Percentiles rank a stretch among this genome's conserved stretches.
Evolutionary conservation across 2,329 filamentous ascomycete species (phyloP).

Genomic region (Tolypocladium inflatum): DNA sequence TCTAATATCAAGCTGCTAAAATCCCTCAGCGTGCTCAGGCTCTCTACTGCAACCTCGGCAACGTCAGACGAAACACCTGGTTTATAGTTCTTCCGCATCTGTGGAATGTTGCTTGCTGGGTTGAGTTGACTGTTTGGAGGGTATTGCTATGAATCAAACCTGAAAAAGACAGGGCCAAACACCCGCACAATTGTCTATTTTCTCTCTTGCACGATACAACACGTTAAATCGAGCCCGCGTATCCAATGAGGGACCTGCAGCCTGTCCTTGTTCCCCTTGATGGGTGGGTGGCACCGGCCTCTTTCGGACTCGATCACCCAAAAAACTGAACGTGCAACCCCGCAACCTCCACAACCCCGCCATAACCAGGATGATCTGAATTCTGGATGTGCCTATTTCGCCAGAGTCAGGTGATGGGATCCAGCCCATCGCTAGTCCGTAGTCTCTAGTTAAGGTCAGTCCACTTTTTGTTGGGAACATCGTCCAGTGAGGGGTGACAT

Average conservation of each 20-base stretch:
- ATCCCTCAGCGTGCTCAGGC: not conserved
- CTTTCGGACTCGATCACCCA: not conserved
- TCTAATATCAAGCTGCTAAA: not conserved
- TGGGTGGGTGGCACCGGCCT: not conserved
- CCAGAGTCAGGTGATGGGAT: not conserved
- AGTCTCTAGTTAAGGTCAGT: not conserved
- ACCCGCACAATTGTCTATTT: too few species aligned
- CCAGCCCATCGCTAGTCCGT: not conserved
- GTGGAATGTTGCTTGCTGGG: not conserved
- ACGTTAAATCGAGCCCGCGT: not conserved
- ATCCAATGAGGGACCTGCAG: too few species aligned
- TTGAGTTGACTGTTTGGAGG: not conserved
- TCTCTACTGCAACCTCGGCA: not conserved
- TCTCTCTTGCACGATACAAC: not conserved
- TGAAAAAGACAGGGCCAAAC: not conserved
- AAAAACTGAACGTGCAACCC: not conserved
- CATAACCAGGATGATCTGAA: not conserved
- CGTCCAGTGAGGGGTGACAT: not conserved
- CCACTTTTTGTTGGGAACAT: not conserved
- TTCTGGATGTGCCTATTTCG: not conserved
- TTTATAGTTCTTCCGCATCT: not conserved
- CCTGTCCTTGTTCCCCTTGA: not conserved
- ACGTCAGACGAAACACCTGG: not conserved
- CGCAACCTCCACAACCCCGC: not conserved
- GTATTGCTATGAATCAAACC: not conserved